Conservation (phyloP, 441 rosid species). For the Corymbia citriodora region DNA sequence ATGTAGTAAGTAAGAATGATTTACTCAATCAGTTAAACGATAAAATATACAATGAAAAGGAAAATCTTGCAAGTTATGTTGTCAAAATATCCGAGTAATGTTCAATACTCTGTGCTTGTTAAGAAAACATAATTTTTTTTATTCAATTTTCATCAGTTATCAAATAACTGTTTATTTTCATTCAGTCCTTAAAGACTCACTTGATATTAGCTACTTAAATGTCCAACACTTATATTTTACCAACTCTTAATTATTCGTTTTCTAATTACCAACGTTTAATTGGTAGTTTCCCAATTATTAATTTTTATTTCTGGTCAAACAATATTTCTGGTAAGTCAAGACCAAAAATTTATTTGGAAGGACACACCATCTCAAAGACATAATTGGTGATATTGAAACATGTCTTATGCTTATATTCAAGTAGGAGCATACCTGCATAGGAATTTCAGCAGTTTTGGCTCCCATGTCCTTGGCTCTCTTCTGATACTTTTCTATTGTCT, state of each 20-base stretch:
- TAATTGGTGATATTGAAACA: neutral
- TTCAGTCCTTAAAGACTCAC: neutral
- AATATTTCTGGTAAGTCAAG: neutral
- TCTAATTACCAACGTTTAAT: neutral
- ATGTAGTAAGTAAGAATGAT: neutral
- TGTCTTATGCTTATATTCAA: neutral
- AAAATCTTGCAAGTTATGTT: neutral
- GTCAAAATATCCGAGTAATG: neutral
- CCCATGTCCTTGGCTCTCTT: neutral
- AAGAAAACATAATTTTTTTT: neutral
- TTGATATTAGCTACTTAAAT: neutral
- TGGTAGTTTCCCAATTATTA: neutral
- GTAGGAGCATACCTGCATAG: neutral
- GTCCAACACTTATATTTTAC: neutral
- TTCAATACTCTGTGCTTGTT: neutral
- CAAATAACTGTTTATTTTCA: neutral
- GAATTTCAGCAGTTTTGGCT: neutral
- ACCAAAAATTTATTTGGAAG: neutral
- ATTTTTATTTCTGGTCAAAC: neutral
- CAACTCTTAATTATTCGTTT: neutral
- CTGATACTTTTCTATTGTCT: conserved; percentile 2
- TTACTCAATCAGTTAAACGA: neutral
- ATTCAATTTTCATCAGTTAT: neutral
- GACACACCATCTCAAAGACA: neutral
- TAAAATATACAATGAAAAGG: neutral